Evolutionary conservation across 164 flowering plant species (phyloP), one percentile per base, ranked within the genome.

Genomic region (Chimonanthus praecox): DNA sequence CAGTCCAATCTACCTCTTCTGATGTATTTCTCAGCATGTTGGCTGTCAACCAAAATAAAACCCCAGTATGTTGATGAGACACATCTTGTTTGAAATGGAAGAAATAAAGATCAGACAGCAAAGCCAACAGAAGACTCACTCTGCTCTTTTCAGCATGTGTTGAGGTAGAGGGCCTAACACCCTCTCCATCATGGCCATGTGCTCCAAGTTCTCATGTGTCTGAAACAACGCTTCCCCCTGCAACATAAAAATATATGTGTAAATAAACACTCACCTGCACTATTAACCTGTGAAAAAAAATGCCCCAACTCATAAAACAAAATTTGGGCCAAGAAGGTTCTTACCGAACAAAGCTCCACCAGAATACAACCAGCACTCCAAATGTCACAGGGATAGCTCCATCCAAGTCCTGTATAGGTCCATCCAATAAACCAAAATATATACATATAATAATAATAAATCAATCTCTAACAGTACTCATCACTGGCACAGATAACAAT

Each of bases 351-450:
- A 11, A 92, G 73, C 74, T 92, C 97, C 63, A 90, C 93, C 70
- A 92, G 67, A 49, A 92, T 92, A 61, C 97, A 92, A 2, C 94
- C 97, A 54, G 87, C 80, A 69, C 97, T 92, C 97, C 97, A 92
- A 13, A 92, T 63, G 69, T 92, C 97, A 83, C 97, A 92, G 2
- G 97, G 89, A 62, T 81, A 88, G 68, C 87, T 88, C 97, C 97
- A 92, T n/a, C 94, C 97, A 70, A 82, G 88, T 2, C 94, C 97
- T 92, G 58, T 33, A 69, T 49, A 3, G 73, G 33, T 33, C 1
- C 33, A 33, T 33, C 33, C 33, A 33, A 33, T 33, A 33, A 33
- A 33, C 33, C 33, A 33, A 33, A 33, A 33, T 1, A 33, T 33
- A 33, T 33, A 33, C 33, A 33, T 33, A 33, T 33, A 1, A 33